Percentiles rank a stretch among this genome's conserved stretches.
These are phyloP conservation scores for Sphagnum tenellum DNA, from an alignment of 225 moss, liverwort and hornwort genomes.

Conservation along the genomic window DNA sequence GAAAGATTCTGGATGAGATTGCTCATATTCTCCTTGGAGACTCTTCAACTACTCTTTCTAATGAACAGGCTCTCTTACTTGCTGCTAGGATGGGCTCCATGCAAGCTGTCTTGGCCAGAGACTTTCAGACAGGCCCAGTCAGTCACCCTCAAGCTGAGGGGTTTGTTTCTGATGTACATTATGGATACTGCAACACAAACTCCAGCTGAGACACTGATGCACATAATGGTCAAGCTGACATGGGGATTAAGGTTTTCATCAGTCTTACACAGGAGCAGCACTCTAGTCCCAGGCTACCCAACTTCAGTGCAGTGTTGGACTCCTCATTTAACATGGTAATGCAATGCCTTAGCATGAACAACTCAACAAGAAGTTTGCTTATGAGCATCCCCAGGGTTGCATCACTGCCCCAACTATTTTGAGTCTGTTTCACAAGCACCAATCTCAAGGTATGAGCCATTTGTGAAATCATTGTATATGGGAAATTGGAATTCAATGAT, in stretches of 20 bases:
- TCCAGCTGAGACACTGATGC: conserved; percentile 14
- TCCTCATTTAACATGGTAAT: conserved; percentile 48
- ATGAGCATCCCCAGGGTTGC: conserved; percentile 85
- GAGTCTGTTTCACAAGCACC: conserved; percentile 62
- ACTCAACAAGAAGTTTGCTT: conserved; percentile 68
- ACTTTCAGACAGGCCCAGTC: conserved; percentile 22
- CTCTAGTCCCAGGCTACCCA: conserved; percentile 27
- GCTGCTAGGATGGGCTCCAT: conserved; percentile 55
- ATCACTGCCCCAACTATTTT: conserved; percentile 72
- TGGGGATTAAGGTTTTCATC: conserved; percentile 36
- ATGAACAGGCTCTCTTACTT: conserved; percentile 59
- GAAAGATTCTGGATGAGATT: conserved; percentile 67
- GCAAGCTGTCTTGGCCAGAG: conserved; percentile 51
- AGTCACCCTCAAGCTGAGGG: conserved; percentile 22
- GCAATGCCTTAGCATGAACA: conserved; percentile 53
- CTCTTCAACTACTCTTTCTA: conserved; percentile 27
- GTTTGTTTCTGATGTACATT: conserved; percentile 14
- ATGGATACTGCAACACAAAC: conserved; percentile 14
- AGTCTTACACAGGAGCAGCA: background rate
- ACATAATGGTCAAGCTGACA: conserved; percentile 26
- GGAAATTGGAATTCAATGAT: conserved; percentile 32
- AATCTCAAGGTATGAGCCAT: conserved; percentile 23
- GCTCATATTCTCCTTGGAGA: conserved; percentile 72
- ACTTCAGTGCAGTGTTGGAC: conserved; percentile 43
- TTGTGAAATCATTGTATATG: conserved; percentile 8